A percentile compares a stretch with the other conserved stretches of the same genome.
These are phyloP conservation scores for Rhododendron vialii DNA, from an alignment of 148 eudicot species.

Conservation along the genomic window DNA sequence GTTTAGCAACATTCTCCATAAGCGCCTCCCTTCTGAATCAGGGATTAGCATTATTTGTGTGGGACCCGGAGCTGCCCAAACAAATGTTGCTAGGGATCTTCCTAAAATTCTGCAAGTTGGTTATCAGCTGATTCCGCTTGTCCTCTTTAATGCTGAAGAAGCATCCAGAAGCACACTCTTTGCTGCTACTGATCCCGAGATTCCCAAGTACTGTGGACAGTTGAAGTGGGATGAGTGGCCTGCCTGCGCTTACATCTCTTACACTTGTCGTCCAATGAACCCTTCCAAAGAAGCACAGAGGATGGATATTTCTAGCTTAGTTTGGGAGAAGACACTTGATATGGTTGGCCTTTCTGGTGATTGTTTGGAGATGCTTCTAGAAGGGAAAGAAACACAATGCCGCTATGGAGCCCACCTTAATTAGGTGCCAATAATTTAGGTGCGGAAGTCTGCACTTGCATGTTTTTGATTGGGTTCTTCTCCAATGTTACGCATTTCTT, in stretches of 20 bases:
- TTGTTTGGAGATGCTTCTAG: slow-evolving; percentile 19
- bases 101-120: slow-evolving; percentile 20
- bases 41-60: slow-evolving; percentile 22
- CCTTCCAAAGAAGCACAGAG: slow-evolving; percentile 25
- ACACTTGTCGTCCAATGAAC: slow-evolving; percentile 12
- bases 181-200: slow-evolving; percentile 26
- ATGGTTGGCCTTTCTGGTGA: slow-evolving; percentile 24
- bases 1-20: slow-evolving; percentile 28
- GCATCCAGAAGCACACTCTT: slow-evolving; percentile 27
- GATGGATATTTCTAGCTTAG: slow-evolving; percentile 9
- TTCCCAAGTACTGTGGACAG: slow-evolving; percentile 14
- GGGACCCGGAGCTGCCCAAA: slow-evolving; percentile 24
- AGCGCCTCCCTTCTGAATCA: slow-evolving; percentile 6
- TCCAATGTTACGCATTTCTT: background rate
- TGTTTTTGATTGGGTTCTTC: background rate
- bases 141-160: slow-evolving; percentile 21
- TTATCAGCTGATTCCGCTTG: slow-evolving; percentile 11
- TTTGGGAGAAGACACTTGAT: slow-evolving; percentile 33
- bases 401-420: background rate
- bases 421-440: background rate
- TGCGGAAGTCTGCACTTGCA: background rate
- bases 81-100: slow-evolving; percentile 28
- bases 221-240: slow-evolving; percentile 22
- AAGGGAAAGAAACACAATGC: slow-evolving; percentile 18
- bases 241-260: slow-evolving; percentile 19